Percentiles rank a stretch among this genome's conserved stretches.
Evolutionary conservation across 768 basidiomycete genomes (phyloP).

Genomic region (Panus rudis): DNA sequence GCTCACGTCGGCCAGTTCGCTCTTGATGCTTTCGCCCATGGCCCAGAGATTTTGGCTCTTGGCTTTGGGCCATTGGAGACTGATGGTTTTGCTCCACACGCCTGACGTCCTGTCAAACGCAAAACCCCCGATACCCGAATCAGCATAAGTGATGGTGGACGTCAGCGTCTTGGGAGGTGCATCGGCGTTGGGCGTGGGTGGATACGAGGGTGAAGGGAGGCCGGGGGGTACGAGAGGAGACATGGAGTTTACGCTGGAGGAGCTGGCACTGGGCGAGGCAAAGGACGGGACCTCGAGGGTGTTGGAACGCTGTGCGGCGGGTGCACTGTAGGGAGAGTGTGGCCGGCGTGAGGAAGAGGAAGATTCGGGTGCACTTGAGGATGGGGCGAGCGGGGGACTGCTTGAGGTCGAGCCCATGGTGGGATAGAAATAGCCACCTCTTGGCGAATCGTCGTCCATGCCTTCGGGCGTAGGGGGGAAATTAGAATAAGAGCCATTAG

Average conservation of each 20-base stretch:
- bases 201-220: conserved; percentile 2
- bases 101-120: conserved; percentile 43
- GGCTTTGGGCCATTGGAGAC: conserved; percentile 64
- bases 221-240: conserved; percentile 11
- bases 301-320: conserved; percentile 24
- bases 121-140: conserved; percentile 37
- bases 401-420: conserved; percentile 1
- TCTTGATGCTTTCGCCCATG: conserved; percentile 69
- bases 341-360: conserved; percentile 7
- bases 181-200: conserved; percentile 9
- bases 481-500: conserved; percentile 17
- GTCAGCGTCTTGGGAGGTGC: conserved; percentile 27
- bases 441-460: conserved; percentile 5
- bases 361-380: not conserved
- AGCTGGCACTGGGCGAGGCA: conserved; percentile 15
- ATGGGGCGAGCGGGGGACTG: not conserved
- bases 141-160: conserved; percentile 48
- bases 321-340: conserved; percentile 11
- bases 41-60: conserved; percentile 71
- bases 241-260: conserved; percentile 15
- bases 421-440: not conserved
- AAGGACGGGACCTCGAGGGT: not conserved
- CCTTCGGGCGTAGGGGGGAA: conserved; percentile 11
- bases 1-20: conserved; percentile 54
- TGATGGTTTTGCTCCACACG: conserved; percentile 57